Evolutionary conservation across 805 yeast genomes (phyloP).

Genomic region (Dipodascus albidus): DNA sequence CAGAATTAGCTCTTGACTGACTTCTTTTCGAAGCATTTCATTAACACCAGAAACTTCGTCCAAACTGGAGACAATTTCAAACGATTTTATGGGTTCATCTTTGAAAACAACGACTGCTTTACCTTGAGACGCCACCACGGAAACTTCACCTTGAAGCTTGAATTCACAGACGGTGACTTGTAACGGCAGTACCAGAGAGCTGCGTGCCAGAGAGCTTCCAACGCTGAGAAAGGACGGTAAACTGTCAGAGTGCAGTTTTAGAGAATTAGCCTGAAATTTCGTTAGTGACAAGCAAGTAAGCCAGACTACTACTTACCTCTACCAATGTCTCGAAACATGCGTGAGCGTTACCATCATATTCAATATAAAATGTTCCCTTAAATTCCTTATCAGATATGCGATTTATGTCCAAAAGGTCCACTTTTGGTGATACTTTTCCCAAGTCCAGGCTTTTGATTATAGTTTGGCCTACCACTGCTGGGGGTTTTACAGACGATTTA

Average conservation of each 20-base stretch:
- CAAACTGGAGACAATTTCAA: neutral
- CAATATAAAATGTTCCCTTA: neutral
- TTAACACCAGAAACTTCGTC: neutral
- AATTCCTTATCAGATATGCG: neutral
- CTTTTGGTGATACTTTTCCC: neutral
- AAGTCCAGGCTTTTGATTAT: neutral
- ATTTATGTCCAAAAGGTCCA: neutral
- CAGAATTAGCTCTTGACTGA: neutral
- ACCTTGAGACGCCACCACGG: neutral
- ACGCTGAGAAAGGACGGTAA: neutral
- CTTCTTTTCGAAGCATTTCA: neutral
- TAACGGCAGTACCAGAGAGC: neutral
- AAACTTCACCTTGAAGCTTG: neutral
- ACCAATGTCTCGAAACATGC: neutral
- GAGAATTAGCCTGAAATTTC: neutral
- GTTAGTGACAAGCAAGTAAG: neutral
- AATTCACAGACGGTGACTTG: neutral
- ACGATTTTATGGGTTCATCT: neutral
- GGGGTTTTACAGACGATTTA: neutral
- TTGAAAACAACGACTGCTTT: neutral
- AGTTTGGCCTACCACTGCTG: slow-evolving; percentile 2
- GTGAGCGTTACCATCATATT: neutral
- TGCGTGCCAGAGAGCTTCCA: neutral
- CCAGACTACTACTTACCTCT: neutral
- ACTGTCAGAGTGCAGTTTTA: neutral